Percentiles rank a stretch among this genome's conserved stretches.
Evolutionary conservation across 192 early-diverging fungal species (phyloP).

Genomic region (Spizellomyces sp.): DNA sequence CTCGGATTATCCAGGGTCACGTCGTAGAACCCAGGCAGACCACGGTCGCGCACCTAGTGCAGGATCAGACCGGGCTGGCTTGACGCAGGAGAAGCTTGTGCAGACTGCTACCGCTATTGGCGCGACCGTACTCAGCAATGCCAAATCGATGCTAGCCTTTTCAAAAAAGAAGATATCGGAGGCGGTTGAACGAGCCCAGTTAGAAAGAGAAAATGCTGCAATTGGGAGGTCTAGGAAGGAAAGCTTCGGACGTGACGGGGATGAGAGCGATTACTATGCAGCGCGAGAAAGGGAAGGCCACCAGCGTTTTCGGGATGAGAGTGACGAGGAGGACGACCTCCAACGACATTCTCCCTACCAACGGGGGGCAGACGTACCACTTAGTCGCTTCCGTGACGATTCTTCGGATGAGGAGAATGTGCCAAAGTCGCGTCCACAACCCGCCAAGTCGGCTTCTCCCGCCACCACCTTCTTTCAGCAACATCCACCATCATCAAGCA

Average conservation of each 20-base stretch:
- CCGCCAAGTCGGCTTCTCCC: neutral
- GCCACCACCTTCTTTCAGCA: neutral
- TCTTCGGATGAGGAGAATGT: too few species aligned
- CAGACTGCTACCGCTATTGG: slow-evolving; percentile 61
- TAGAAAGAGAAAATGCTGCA: too few species aligned
- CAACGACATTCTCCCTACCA: neutral
- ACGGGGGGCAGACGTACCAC: too few species aligned
- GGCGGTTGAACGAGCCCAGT: neutral
- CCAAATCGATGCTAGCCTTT: neutral
- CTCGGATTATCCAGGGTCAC: too few species aligned
- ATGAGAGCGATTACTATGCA: too few species aligned
- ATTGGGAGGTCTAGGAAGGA: too few species aligned
- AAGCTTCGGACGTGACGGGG: too few species aligned
- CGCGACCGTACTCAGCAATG: slow-evolving; percentile 5
- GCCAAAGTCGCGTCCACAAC: neutral
- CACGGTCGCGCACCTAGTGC: too few species aligned
- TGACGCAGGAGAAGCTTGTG: slow-evolving; percentile 25
- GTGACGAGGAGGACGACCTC: neutral
- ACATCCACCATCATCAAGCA: neutral
- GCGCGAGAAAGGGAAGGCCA: neutral
- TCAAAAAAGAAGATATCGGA: slow-evolving; percentile 2
- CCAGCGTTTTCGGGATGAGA: neutral
- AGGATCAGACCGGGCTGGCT: too few species aligned
- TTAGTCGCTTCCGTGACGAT: too few species aligned
- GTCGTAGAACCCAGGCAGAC: too few species aligned